phyloP scores from a whole-genome alignment of 2,329 filamentous ascomycete species.

The Fusarium marasasianum region DNA sequence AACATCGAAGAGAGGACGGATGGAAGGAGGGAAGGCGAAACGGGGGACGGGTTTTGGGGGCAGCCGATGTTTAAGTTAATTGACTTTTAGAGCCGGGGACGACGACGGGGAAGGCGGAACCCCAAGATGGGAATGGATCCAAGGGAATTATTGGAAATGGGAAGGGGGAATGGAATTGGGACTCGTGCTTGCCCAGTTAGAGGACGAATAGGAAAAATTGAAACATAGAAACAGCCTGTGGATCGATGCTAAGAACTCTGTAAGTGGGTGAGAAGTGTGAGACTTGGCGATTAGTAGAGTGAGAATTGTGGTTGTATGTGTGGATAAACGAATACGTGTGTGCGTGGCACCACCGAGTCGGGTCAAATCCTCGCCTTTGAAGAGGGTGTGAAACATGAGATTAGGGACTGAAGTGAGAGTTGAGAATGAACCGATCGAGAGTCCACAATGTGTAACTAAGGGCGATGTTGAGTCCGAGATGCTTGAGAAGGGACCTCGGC shows the following conservation, averaged over 20 bases:
- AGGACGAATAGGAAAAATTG: background rate
- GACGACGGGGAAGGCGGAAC: constrained; percentile 22
- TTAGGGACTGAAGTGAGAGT: background rate
- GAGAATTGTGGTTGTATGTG: constrained; percentile 15
- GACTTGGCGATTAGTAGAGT: constrained; percentile 24
- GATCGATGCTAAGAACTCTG: constrained; percentile 21
- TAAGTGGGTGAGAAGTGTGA: constrained; percentile 24
- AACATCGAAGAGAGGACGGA: constrained; percentile 7
- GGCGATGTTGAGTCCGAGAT: background rate
- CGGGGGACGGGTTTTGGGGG: constrained; percentile 13
- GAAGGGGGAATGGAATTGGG: constrained; percentile 5
- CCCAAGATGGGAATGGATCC: constrained; percentile 11
- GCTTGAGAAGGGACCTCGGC: background rate
- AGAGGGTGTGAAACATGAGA: constrained; percentile 31
- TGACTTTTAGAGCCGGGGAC: constrained; percentile 34
- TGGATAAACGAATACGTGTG: constrained; percentile 28
- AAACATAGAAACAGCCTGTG: background rate
- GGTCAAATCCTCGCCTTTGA: constrained; percentile 19
- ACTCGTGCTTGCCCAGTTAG: background rate
- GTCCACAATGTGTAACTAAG: background rate
- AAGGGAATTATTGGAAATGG: background rate
- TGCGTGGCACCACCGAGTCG: constrained; percentile 32
- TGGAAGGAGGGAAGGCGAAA: background rate
- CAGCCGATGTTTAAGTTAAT: constrained; percentile 34
- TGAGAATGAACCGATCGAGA: constrained; percentile 20